Percentiles rank a stretch among this genome's conserved stretches.
Conservation (phyloP, 305 asterid genomes). For the Solanum chacoense region DNA sequence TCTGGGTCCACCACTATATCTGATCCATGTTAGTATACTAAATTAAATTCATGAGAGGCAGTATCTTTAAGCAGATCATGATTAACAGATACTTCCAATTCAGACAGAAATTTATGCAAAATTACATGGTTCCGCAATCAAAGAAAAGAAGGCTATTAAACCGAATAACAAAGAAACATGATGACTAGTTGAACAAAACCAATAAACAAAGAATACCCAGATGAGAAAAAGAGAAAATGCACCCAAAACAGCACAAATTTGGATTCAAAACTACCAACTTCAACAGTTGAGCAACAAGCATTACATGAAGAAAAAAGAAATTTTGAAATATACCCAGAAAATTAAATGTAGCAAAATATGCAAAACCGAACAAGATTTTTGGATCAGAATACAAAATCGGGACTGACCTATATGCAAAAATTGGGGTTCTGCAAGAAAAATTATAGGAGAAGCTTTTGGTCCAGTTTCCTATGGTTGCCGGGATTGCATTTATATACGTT, state of each 20-base stretch:
- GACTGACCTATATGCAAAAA: constrained; percentile 2
- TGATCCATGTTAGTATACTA: background rate
- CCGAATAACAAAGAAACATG: background rate
- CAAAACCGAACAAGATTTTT: constrained; percentile 9
- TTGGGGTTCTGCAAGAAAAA: constrained; percentile 32
- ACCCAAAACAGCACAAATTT: background rate
- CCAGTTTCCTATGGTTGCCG: background rate
- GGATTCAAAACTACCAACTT: constrained; percentile 39
- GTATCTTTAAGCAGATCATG: background rate
- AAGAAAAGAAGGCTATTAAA: background rate
- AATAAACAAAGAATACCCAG: background rate
- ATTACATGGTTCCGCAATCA: background rate
- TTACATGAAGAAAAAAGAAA: background rate
- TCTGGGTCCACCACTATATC: background rate
- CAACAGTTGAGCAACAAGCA: constrained; percentile 5
- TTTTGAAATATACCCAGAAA: background rate
- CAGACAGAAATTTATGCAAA: background rate
- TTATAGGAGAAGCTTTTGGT: background rate
- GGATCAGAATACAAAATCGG: constrained; percentile 3
- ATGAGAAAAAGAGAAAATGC: background rate
- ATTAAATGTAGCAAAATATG: background rate
- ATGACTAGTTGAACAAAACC: background rate
- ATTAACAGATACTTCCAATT: background rate
- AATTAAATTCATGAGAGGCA: background rate
- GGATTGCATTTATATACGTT: background rate